phyloP scores from a whole-genome alignment of 2,329 filamentous ascomycete species.

The Phyllosticta capitalensis region DNA sequence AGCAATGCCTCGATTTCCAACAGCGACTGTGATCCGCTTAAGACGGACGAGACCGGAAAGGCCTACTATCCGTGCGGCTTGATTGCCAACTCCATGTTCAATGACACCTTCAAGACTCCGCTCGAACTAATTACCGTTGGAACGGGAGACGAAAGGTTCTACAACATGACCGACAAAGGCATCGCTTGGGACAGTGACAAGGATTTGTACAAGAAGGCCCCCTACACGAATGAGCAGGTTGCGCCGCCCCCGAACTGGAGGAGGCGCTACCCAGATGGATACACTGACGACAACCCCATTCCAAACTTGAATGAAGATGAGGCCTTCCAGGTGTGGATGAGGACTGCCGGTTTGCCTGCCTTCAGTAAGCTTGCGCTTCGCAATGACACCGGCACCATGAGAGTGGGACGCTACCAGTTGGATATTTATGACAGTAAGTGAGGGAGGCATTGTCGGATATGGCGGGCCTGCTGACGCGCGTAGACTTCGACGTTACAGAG shows the following conservation, averaged over 20 bases:
- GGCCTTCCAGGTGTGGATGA: slow-evolving; percentile 97
- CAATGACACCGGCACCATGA: slow-evolving; percentile 64
- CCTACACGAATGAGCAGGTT: slow-evolving; percentile 57
- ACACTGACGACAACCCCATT: slow-evolving; percentile 54
- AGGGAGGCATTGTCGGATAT: background rate
- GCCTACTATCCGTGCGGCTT: slow-evolving; percentile 91
- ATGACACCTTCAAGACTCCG: slow-evolving; percentile 73
- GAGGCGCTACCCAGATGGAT: slow-evolving; percentile 56
- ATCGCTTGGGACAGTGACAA: slow-evolving; percentile 85
- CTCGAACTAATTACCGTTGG: slow-evolving; percentile 45
- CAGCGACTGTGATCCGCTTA: slow-evolving; percentile 69
- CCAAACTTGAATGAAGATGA: slow-evolving; percentile 68
- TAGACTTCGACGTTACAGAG: slow-evolving; percentile 69
- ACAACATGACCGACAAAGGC: slow-evolving; percentile 64
- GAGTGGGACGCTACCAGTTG: slow-evolving; percentile 62
- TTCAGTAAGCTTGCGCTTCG: slow-evolving; percentile 90
- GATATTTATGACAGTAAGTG: slow-evolving; percentile 68
- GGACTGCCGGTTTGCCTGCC: slow-evolving; percentile 82
- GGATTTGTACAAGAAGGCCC: slow-evolving; percentile 62
- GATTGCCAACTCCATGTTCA: slow-evolving; percentile 95
- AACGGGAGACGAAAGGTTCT: slow-evolving; percentile 39
- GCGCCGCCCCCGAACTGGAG: slow-evolving; percentile 82
- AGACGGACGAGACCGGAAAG: slow-evolving; percentile 38
- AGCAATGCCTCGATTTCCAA: slow-evolving; percentile 50
- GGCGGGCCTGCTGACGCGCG: slow-evolving; percentile 16